Percentiles rank a stretch among this genome's conserved stretches.
These are phyloP conservation scores for Musa troglodytarum DNA, from an alignment of 176 grass and related monocot species.

Conservation along the genomic window DNA sequence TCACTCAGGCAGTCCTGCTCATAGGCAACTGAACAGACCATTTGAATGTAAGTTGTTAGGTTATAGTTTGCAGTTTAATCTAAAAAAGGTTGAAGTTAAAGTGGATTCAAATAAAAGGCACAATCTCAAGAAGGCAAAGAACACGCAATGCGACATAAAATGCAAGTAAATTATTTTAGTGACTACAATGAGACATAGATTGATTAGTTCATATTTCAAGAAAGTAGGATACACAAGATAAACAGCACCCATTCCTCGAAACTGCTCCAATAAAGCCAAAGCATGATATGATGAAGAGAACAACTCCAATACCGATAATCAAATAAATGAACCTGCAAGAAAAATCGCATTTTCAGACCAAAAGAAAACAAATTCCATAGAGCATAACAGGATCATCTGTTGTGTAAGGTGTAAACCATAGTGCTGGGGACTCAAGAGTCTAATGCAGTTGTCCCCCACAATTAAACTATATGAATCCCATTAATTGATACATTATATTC, in stretches of 20 bases:
- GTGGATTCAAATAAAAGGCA: neutral
- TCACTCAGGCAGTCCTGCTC: too few relatives aligned
- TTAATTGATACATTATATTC: too few relatives aligned
- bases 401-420: neutral
- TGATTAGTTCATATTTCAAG: neutral
- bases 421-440: too few relatives aligned
- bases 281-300: constrained; percentile 2
- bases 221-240: constrained; percentile 5
- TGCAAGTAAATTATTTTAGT: neutral
- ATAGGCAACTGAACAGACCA: too few relatives aligned
- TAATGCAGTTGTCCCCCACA: too few relatives aligned
- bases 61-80: too few relatives aligned
- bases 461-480: too few relatives aligned
- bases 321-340: constrained; percentile 6
- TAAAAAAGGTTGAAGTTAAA: too few relatives aligned
- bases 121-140: neutral
- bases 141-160: neutral
- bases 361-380: neutral
- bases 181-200: neutral
- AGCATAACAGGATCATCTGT: neutral
- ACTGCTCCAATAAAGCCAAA: constrained; percentile 2
- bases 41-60: too few relatives aligned
- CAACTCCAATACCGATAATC: neutral
- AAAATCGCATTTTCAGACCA: neutral
- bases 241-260: neutral